A percentile compares a stretch with the other conserved stretches of the same genome.
phyloP scores from a whole-genome alignment of 352 stramenopile genomes.

The Blastocystis sp. region DNA sequence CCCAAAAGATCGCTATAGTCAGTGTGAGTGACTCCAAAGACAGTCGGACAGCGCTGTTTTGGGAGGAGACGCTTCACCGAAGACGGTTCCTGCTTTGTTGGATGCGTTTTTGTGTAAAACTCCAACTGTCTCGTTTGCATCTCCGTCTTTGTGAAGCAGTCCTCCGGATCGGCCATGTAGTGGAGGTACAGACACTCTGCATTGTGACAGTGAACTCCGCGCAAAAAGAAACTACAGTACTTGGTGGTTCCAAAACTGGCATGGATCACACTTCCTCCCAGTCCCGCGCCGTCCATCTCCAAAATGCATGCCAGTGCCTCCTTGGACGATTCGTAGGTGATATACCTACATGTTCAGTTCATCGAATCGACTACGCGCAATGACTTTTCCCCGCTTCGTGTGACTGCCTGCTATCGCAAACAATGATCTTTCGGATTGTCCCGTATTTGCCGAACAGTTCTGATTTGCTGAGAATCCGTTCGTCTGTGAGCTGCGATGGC shows the following conservation, averaged over 20 bases:
- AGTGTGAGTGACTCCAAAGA: not conserved
- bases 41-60: not conserved
- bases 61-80: not conserved
- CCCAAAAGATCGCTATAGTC: not conserved
- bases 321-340: not conserved
- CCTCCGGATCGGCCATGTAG: constrained; percentile 76
- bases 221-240: constrained; percentile 85
- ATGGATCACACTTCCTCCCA: constrained; percentile 50
- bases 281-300: not conserved
- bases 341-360: not conserved
- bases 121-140: constrained; percentile 62
- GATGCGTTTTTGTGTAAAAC: constrained; percentile 19
- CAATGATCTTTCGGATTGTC: constrained; percentile 80
- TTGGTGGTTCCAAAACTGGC: constrained; percentile 84
- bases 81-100: not conserved
- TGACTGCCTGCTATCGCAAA: constrained; percentile 64
- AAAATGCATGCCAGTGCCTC: not conserved
- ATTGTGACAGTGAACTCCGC: constrained; percentile 79
- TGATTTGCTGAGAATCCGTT: constrained; percentile 68
- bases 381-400: not conserved
- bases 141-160: constrained; percentile 86
- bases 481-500: constrained; percentile 70
- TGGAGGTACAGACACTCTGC: constrained; percentile 83
- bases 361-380: not conserved
- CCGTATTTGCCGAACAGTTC: constrained; percentile 83